A percentile compares a stretch with the other conserved stretches of the same genome.
phyloP scores from a whole-genome alignment of 371 early-diverging fungal species.

The Catenaria anguillulae region DNA sequence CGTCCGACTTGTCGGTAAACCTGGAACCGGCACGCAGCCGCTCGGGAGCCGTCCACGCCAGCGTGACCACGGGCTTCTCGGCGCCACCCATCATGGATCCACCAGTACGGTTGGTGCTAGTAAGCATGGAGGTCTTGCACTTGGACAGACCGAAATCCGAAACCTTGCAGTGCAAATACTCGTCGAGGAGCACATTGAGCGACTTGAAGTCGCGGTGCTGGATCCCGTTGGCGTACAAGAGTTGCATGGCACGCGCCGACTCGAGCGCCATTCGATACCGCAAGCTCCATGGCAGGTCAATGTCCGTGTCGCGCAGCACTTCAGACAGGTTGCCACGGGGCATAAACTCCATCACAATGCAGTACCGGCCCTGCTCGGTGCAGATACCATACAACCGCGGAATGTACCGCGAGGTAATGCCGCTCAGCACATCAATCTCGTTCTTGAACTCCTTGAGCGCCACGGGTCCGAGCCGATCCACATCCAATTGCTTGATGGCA shows the following conservation, averaged over 20 bases:
- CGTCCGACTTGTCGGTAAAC: not conserved
- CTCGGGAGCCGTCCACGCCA: not conserved
- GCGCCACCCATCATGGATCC: not conserved
- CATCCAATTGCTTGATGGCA: too few relatives aligned
- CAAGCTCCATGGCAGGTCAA: slow-evolving; percentile 14
- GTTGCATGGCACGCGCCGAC: slow-evolving; percentile 24
- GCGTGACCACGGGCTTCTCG: not conserved
- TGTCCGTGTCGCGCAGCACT: slow-evolving; percentile 15
- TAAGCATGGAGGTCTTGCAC: not conserved
- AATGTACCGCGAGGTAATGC: not conserved
- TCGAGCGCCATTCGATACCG: slow-evolving; percentile 24
- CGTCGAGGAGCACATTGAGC: not conserved
- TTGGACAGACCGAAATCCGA: not conserved
- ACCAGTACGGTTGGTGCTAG: not conserved
- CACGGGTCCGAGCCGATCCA: too few relatives aligned
- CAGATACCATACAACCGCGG: not conserved
- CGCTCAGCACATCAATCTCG: not conserved
- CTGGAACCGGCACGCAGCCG: not conserved
- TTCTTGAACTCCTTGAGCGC: too few relatives aligned
- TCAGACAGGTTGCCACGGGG: slow-evolving; percentile 21
- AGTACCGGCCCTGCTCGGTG: slow-evolving; percentile 7
- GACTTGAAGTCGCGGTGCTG: slow-evolving; percentile 1
- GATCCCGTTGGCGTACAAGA: slow-evolving; percentile 19
- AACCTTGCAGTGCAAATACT: not conserved
- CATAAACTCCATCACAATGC: slow-evolving; percentile 26